phyloP scores from a whole-genome alignment of 2,329 filamentous ascomycete species.

The Pseudocercospora ulei region DNA sequence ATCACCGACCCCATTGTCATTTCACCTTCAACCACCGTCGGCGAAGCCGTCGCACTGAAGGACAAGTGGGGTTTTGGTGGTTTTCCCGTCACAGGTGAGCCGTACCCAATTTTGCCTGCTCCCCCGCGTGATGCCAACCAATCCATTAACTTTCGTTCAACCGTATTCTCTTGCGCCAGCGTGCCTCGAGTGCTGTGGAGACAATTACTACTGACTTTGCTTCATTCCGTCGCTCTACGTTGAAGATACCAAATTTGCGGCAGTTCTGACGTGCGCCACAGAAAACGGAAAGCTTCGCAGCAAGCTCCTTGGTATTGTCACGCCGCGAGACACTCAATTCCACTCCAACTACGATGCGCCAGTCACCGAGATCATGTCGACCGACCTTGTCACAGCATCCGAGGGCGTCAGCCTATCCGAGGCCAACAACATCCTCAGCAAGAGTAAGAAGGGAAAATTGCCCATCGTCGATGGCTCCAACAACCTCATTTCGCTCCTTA shows the following conservation, averaged over 20 bases:
- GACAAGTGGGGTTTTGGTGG: slow-evolving; percentile 98
- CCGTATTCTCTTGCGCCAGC: slow-evolving; percentile 60
- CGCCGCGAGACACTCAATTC: slow-evolving; percentile 96
- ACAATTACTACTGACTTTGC: slow-evolving; percentile 28
- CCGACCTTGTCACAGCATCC: slow-evolving; percentile 78
- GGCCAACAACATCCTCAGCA: slow-evolving; percentile 84
- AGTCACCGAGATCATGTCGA: slow-evolving; percentile 89
- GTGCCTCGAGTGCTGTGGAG: slow-evolving; percentile 33
- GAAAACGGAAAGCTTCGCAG: slow-evolving; percentile 87
- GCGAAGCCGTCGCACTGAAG: slow-evolving; percentile 83
- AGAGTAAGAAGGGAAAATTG: slow-evolving; percentile 82
- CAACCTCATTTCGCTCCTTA: slow-evolving; percentile 67
- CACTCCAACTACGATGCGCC: slow-evolving; percentile 63
- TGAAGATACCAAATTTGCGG: neutral
- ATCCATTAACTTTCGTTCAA: slow-evolving; percentile 99
- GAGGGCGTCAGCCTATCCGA: slow-evolving; percentile 73
- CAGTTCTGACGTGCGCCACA: slow-evolving; percentile 37
- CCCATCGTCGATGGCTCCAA: slow-evolving; percentile 44
- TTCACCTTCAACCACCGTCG: slow-evolving; percentile 74
- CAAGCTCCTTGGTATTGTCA: slow-evolving; percentile 94
- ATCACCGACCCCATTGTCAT: slow-evolving; percentile 94
- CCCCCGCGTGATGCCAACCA: slow-evolving; percentile 61
- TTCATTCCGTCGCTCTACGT: neutral
- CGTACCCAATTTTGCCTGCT: slow-evolving; percentile 16
- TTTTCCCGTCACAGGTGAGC: slow-evolving; percentile 94